Conservation (phyloP, 2,329 filamentous ascomycete species). For the Hypoxylon sp. region DNA sequence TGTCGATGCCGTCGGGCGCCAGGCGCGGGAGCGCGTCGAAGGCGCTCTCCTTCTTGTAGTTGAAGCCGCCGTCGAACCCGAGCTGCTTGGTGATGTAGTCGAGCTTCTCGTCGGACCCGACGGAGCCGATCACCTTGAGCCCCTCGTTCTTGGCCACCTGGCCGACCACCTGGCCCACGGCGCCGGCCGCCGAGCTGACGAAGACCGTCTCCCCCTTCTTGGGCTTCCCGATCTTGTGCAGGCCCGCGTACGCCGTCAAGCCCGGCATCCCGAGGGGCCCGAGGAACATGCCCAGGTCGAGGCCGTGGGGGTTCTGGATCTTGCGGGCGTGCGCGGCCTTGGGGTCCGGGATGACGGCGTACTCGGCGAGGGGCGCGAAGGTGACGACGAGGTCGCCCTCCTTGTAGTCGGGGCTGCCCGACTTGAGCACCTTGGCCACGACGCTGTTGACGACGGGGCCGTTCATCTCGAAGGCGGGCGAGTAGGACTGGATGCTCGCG, state of each 20-base stretch:
- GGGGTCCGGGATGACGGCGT: slow-evolving; percentile 63
- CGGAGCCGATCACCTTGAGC: slow-evolving; percentile 78
- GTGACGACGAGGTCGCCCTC: slow-evolving; percentile 71
- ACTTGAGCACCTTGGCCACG: slow-evolving; percentile 74
- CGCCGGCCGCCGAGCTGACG: slow-evolving; percentile 78
- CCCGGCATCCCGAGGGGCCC: slow-evolving; percentile 82
- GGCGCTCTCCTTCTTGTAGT: slow-evolving; percentile 82
- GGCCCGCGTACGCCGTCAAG: slow-evolving; percentile 78
- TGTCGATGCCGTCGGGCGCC: slow-evolving; percentile 79
- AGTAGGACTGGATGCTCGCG: slow-evolving; percentile 69
- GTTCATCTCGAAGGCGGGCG: slow-evolving; percentile 67
- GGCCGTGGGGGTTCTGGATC: slow-evolving; percentile 73
- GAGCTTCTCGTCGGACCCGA: slow-evolving; percentile 80
- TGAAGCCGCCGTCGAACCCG: slow-evolving; percentile 79
- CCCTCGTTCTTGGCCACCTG: slow-evolving; percentile 83
- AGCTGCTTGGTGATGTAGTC: slow-evolving; percentile 77
- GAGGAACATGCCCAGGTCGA: slow-evolving; percentile 72
- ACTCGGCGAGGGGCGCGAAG: slow-evolving; percentile 69
- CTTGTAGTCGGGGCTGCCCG: slow-evolving; percentile 69
- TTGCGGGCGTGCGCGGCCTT: slow-evolving; percentile 58
- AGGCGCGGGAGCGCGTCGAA: slow-evolving; percentile 72
- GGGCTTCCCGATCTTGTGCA: slow-evolving; percentile 80
- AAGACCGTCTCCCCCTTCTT: slow-evolving; percentile 83
- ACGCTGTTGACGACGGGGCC: slow-evolving; percentile 70
- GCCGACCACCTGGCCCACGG: slow-evolving; percentile 80